Percentiles rank a stretch among this genome's conserved stretches.
Evolutionary conservation across 129 eudicot genomes (phyloP).

Genomic region (Gnaphalium uliginosum): DNA sequence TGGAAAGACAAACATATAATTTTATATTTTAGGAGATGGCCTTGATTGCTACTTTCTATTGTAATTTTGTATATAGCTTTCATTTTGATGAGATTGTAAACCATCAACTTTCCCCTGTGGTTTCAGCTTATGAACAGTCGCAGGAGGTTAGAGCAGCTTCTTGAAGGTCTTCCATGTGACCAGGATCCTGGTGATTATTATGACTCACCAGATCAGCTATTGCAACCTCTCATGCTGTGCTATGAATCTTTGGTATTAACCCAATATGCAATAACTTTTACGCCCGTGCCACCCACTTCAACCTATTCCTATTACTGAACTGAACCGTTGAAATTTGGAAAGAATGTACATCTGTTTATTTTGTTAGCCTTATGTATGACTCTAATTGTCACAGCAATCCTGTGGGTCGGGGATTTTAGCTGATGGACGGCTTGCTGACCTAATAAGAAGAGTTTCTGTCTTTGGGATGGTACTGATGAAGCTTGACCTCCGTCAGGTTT

Average conservation of each 20-base stretch:
- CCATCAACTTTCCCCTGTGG: slow-evolving; percentile 11
- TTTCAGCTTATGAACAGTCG: slow-evolving; percentile 76
- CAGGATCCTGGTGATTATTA: slow-evolving; percentile 68
- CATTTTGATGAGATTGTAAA: slow-evolving; percentile 14
- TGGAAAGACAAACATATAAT: not conserved
- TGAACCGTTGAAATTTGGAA: not conserved
- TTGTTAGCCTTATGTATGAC: slow-evolving; percentile 21
- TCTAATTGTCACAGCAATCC: slow-evolving; percentile 61
- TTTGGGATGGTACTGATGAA: slow-evolving; percentile 96
- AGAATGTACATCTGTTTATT: slow-evolving; percentile 6
- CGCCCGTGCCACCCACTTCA: not conserved
- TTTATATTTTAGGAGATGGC: slow-evolving; percentile 7
- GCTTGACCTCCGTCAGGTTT: slow-evolving; percentile 96
- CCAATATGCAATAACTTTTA: not conserved
- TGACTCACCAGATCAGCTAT: slow-evolving; percentile 78
- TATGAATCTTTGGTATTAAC: slow-evolving; percentile 85
- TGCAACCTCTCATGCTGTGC: slow-evolving; percentile 79
- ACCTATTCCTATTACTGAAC: not conserved
- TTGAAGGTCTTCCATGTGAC: slow-evolving; percentile 85
- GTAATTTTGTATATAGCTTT: slow-evolving; percentile 6
- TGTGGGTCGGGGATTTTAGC: slow-evolving; percentile 87
- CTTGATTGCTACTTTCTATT: not conserved
- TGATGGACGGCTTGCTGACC: slow-evolving; percentile 95
- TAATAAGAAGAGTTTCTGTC: slow-evolving; percentile 83
- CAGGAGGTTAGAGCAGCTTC: slow-evolving; percentile 77